These are phyloP conservation scores for Paraconiothyrium brasiliense DNA, from an alignment of 2,329 filamentous ascomycete genomes.

Conservation along the genomic window DNA sequence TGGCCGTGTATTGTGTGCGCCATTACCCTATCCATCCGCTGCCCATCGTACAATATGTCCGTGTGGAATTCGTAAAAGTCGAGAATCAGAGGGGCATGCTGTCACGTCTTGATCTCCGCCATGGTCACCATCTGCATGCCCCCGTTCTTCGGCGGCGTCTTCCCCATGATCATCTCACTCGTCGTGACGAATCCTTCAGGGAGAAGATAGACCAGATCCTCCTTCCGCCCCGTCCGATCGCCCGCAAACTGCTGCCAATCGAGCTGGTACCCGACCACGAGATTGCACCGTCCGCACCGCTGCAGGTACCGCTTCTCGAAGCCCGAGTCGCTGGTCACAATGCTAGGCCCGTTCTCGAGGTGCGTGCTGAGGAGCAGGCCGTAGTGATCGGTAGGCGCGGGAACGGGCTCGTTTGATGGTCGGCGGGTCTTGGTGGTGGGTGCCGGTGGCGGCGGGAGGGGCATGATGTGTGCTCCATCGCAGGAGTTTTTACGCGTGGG, in stretches of 20 bases:
- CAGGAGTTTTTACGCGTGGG: constrained; percentile 61
- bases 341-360: constrained; percentile 58
- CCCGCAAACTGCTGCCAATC: constrained; percentile 60
- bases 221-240: constrained; percentile 46
- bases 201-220: constrained; percentile 67
- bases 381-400: constrained; percentile 48
- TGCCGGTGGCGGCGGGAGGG: constrained; percentile 53
- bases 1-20: not conserved
- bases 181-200: constrained; percentile 68
- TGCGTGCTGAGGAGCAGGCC: constrained; percentile 62
- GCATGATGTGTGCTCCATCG: constrained; percentile 67
- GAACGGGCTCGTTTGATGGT: constrained; percentile 26
- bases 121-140: constrained; percentile 30
- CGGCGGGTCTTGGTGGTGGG: constrained; percentile 25
- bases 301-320: constrained; percentile 72
- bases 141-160: constrained; percentile 31
- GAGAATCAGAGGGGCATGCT: too few species aligned
- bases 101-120: constrained; percentile 34
- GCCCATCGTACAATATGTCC: not conserved
- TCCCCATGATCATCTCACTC: constrained; percentile 61
- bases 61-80: not conserved
- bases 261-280: constrained; percentile 71
- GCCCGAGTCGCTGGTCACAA: constrained; percentile 67
- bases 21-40: not conserved
- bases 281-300: constrained; percentile 68